Percentiles rank a stretch among this genome's conserved stretches.
Evolutionary conservation across 2,329 filamentous ascomycete species (phyloP).

Genomic region (Didymella arachidicola): DNA sequence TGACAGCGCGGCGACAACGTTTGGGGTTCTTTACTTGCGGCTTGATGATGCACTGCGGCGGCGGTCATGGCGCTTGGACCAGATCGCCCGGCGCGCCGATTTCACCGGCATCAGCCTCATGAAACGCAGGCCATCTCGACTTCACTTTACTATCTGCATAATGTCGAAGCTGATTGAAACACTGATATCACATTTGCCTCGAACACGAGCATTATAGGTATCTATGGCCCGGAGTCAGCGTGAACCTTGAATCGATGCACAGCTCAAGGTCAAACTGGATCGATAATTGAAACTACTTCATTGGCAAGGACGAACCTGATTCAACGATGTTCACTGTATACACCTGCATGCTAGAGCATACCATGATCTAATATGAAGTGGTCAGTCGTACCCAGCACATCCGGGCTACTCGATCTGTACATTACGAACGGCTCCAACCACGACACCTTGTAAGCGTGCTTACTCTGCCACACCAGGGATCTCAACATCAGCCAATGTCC

Average conservation of each 20-base stretch:
- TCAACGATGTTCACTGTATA: no score
- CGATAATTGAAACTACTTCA: no score
- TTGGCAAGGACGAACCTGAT: no score
- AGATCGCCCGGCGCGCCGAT: no score
- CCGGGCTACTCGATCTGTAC: background rate
- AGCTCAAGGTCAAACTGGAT: no score
- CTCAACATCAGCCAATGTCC: background rate
- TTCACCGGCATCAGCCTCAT: constrained; percentile 10
- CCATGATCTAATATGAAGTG: no score
- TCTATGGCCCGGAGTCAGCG: background rate
- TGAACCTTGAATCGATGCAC: no score
- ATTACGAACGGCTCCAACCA: background rate
- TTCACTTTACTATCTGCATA: background rate
- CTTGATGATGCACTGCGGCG: constrained; percentile 22
- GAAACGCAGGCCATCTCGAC: background rate
- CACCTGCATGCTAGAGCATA: background rate
- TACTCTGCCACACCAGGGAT: background rate
- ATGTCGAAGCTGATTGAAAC: background rate
- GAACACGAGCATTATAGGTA: background rate
- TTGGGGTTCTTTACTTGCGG: constrained; percentile 21
- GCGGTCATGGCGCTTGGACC: background rate
- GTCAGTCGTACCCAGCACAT: no score
- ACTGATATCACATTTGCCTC: background rate
- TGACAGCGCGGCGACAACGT: constrained; percentile 20
- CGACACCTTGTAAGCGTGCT: background rate